A percentile compares a stretch with the other conserved stretches of the same genome.
Conservation (phyloP, 352 stramenopile species). For the Phytophthora agathidicida region DNA sequence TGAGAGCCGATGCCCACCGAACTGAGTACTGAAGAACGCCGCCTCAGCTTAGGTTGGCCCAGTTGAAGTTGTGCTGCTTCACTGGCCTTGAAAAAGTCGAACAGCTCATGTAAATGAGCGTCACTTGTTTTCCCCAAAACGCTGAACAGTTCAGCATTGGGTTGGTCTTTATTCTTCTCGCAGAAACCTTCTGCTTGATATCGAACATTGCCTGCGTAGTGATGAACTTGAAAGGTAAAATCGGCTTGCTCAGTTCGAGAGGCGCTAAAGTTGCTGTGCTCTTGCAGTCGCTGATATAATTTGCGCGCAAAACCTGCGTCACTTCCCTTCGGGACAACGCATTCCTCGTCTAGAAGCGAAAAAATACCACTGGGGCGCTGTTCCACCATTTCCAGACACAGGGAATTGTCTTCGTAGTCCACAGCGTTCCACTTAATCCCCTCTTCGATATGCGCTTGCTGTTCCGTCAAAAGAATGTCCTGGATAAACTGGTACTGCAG, state of each 20-base stretch:
- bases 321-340: slow-evolving; percentile 78
- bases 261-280: slow-evolving; percentile 63
- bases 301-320: slow-evolving; percentile 79
- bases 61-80: slow-evolving; percentile 43
- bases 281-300: slow-evolving; percentile 71
- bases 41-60: slow-evolving; percentile 51
- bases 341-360: slow-evolving; percentile 87
- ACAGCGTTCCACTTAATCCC: slow-evolving; percentile 73
- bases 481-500: slow-evolving; percentile 87
- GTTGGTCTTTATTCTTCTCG: slow-evolving; percentile 90
- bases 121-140: slow-evolving; percentile 72
- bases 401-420: slow-evolving; percentile 76
- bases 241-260: slow-evolving; percentile 74
- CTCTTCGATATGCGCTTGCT: slow-evolving; percentile 77
- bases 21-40: slow-evolving; percentile 72
- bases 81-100: slow-evolving; percentile 72
- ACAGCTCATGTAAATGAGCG: slow-evolving; percentile 60
- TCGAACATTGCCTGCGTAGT: slow-evolving; percentile 81
- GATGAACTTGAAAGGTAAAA: slow-evolving; percentile 76
- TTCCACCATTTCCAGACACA: slow-evolving; percentile 86
- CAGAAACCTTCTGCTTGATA: slow-evolving; percentile 84
- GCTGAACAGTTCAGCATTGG: slow-evolving; percentile 75
- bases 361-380: slow-evolving; percentile 80
- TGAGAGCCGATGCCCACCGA: slow-evolving; percentile 88
- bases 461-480: slow-evolving; percentile 78